Evolutionary conservation across 2,329 filamentous ascomycete genomes (phyloP).

Genomic region (Colletotrichum sojae): DNA sequence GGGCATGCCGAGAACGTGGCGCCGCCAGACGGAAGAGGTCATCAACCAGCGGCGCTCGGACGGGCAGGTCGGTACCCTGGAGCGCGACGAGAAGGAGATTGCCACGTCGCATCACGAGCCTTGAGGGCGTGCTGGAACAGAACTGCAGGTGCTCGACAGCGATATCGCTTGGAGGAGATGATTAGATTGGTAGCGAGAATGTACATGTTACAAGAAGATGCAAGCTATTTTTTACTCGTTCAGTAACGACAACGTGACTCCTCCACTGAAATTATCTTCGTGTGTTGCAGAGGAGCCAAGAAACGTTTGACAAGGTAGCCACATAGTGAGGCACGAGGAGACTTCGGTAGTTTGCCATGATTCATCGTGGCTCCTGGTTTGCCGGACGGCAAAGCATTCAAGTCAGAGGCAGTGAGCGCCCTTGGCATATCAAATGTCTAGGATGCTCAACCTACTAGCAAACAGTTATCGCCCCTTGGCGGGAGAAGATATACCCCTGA

Average conservation of each 20-base stretch:
- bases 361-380: not conserved
- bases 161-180: too few species aligned
- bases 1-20: constrained; percentile 15
- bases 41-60: constrained; percentile 42
- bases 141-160: too few species aligned
- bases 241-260: too few species aligned
- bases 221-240: too few species aligned
- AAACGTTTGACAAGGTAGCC: not conserved
- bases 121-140: not conserved
- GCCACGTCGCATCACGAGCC: constrained; percentile 7
- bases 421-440: not conserved
- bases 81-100: constrained; percentile 11
- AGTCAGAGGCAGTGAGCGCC: too few species aligned
- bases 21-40: constrained; percentile 28
- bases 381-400: too few species aligned
- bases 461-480: too few species aligned
- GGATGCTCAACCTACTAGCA: not conserved
- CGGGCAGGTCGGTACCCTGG: constrained; percentile 28
- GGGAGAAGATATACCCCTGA: not conserved
- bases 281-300: not conserved
- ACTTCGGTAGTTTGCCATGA: not conserved
- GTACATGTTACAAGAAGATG: too few species aligned
- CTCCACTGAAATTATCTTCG: not conserved
- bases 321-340: not conserved
- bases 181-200: too few species aligned